Evolutionary conservation across 192 early-diverging fungal genomes (phyloP).

Genomic region (Coemansia sp.): DNA sequence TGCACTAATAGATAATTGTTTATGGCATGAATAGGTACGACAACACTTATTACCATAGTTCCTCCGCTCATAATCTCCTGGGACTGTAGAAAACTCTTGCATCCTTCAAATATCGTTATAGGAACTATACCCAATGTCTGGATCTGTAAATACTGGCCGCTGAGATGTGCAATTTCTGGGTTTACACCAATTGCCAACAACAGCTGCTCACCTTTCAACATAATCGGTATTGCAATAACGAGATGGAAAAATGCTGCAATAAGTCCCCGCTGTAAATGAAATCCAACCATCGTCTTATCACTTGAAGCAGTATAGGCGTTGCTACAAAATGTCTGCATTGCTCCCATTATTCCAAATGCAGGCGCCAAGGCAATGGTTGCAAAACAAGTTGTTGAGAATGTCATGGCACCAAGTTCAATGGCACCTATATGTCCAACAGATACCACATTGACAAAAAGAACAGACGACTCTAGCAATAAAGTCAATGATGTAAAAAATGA

Average conservation of each 20-base stretch:
- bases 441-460: constrained; percentile 51
- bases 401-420: constrained; percentile 61
- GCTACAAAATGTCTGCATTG: constrained; percentile 66
- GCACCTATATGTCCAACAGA: constrained; percentile 53
- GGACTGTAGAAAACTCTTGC: constrained; percentile 77
- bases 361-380: constrained; percentile 37
- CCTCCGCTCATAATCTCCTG: constrained; percentile 85
- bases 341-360: constrained; percentile 62
- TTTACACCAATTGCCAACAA: constrained; percentile 71
- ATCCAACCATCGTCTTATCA: constrained; percentile 59
- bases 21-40: constrained; percentile 57
- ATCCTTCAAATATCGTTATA: constrained; percentile 72
- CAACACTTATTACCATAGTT: constrained; percentile 65
- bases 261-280: constrained; percentile 71
- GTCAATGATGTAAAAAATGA: constrained; percentile 25
- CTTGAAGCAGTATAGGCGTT: constrained; percentile 62
- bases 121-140: constrained; percentile 71
- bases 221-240: constrained; percentile 67
- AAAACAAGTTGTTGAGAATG: constrained; percentile 64
- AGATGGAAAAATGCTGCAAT: constrained; percentile 65
- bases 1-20: constrained; percentile 63
- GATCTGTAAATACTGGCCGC: constrained; percentile 62
- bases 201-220: constrained; percentile 66
- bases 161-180: constrained; percentile 58
- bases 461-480: constrained; percentile 58